Evolutionary conservation across 2,329 filamentous ascomycete genomes (phyloP).

Genomic region (Sclerotinia sclerotiorum): DNA sequence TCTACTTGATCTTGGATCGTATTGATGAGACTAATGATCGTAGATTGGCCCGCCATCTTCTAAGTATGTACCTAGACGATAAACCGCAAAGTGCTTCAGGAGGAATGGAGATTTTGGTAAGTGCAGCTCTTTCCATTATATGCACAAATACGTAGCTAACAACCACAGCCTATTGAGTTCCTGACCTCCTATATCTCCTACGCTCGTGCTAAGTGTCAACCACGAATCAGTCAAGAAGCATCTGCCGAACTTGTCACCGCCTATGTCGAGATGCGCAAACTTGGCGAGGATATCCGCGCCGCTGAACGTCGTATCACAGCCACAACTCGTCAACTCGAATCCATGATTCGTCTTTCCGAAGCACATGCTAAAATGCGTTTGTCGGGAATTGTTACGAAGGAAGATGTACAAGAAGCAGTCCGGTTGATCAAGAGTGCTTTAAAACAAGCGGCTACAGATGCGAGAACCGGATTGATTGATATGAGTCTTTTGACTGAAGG

Average conservation of each 20-base stretch:
- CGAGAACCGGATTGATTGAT: constrained; percentile 87
- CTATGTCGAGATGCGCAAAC: constrained; percentile 92
- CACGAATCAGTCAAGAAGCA: constrained; percentile 74
- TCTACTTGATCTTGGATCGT: constrained; percentile 93
- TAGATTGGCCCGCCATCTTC: constrained; percentile 83
- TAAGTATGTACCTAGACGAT: constrained; percentile 97
- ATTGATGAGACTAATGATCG: constrained; percentile 89
- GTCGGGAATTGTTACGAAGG: constrained; percentile 68
- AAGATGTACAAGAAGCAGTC: constrained; percentile 87
- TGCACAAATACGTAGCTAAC: not conserved
- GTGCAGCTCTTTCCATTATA: constrained; percentile 40
- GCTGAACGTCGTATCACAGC: constrained; percentile 96
- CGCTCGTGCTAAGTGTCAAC: constrained; percentile 82
- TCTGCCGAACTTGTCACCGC: constrained; percentile 80
- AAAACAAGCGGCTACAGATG: constrained; percentile 95
- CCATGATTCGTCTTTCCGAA: constrained; percentile 95
- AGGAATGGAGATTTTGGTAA: constrained; percentile 75
- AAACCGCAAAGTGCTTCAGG: constrained; percentile 79
- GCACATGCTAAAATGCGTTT: constrained; percentile 98
- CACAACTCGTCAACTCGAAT: constrained; percentile 93
- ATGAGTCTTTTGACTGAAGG: constrained; percentile 95
- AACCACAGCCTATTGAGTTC: constrained; percentile 78
- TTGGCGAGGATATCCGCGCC: constrained; percentile 82
- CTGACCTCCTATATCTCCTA: constrained; percentile 97
- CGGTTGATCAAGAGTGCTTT: constrained; percentile 90